Evolutionary conservation across 2,329 filamentous ascomycete species (phyloP), one percentile per base, ranked within the genome.

Genomic region (Sphaerulina musiva): DNA sequence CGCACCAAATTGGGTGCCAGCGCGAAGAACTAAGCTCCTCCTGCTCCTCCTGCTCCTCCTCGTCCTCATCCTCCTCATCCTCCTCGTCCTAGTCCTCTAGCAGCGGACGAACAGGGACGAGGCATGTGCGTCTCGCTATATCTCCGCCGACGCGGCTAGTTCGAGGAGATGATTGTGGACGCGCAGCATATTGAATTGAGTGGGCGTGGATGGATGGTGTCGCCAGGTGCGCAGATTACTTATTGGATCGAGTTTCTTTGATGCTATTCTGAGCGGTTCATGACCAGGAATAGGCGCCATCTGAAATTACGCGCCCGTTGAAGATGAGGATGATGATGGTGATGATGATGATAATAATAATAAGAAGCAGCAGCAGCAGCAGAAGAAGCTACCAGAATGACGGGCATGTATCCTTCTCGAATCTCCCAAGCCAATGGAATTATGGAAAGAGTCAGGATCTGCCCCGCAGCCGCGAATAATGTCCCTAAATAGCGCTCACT

Each of bases 231-330:
- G 46, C 51, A 47, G 20, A 44, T 32, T 48, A 51, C 51, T 51
- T 53, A 20, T 20, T 38, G 43, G 53, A 48, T 50, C 38, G 47
- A 48, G 49, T 14, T 45, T 45, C 40, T 44, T 45, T 53, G 54
- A 52, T 53, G 54, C 57, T 59, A 54, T 54, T 54, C 42, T 54
- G 51, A 43, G 56, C 40, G 12, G 48, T 29, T 20, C 41, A 44
- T 34, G 43, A 46, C 49, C 17, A 42, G 49, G 49, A 41, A 43
- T 20, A 46, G 42, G 44, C 31, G 43, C 20, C 26, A 29, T 29
- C 26, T 29, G 26, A 29, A 29, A 29, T 29, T 45, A 46, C 36
- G 45, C 50, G 50, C 50, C 50, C 40, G n/a, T 29, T n/a, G 43
- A 36, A 26, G 42, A 20, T 29, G 31, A 41, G 43, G 38, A 26